These are phyloP conservation scores for Tetracladium marchalianum DNA, from an alignment of 495 filamentous ascomycete genomes.

Conservation along the genomic window DNA sequence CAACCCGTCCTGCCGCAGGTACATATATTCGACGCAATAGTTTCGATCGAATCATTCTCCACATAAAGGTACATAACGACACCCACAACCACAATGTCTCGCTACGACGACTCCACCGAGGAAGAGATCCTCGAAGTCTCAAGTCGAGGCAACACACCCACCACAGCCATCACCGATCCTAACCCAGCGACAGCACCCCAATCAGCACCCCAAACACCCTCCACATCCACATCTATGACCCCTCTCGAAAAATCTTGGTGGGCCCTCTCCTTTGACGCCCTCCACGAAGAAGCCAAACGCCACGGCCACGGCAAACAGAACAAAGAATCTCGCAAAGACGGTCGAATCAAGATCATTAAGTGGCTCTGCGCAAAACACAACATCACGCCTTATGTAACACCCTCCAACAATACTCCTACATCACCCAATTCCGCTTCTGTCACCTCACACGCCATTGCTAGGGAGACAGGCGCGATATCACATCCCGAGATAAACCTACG, in stretches of 20 bases:
- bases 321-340: constrained; percentile 9
- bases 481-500: constrained; percentile 12
- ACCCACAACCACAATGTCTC: no score
- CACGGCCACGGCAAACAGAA: constrained; percentile 10
- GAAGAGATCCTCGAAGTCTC: no score
- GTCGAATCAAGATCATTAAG: constrained; percentile 10
- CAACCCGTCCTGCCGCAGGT: no score
- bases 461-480: constrained; percentile 7
- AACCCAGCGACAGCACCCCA: neutral
- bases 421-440: neutral
- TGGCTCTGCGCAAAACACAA: constrained; percentile 10
- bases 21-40: no score
- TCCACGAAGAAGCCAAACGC: constrained; percentile 8
- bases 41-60: no score
- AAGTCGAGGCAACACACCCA: no score
- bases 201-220: neutral
- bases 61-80: no score
- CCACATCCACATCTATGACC: constrained; percentile 5
- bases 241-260: constrained; percentile 11
- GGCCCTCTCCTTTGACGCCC: constrained; percentile 13
- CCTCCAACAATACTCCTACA: neutral
- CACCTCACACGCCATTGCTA: neutral
- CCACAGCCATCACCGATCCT: no score
- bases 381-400: constrained; percentile 9
- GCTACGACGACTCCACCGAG: no score